Conservation (phyloP, 2,329 filamentous ascomycete species). For the Coniochaeta sp. region DNA sequence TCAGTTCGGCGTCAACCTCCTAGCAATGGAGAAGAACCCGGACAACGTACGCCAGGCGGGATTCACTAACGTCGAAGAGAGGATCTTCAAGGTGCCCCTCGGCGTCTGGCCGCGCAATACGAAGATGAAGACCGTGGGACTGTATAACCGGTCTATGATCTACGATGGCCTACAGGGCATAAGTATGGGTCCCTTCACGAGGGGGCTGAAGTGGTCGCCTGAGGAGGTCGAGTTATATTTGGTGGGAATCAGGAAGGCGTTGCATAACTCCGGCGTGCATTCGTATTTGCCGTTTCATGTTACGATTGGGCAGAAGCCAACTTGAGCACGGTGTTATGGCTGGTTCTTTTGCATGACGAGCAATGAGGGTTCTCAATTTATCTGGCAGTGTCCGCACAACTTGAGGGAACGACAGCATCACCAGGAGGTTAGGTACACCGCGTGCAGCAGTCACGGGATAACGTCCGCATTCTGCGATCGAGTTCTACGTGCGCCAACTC, state of each 20-base stretch:
- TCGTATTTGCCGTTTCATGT: constrained; percentile 6
- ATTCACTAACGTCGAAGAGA: constrained; percentile 10
- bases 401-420: too few species aligned
- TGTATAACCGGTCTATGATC: constrained; percentile 12
- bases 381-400: too few species aligned
- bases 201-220: constrained; percentile 12
- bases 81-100: constrained; percentile 16
- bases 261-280: constrained; percentile 13
- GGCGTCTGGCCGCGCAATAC: constrained; percentile 16
- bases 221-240: constrained; percentile 14
- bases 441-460: too few species aligned
- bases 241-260: constrained; percentile 19
- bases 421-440: too few species aligned
- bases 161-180: constrained; percentile 15
- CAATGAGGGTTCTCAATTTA: too few species aligned
- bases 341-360: too few species aligned
- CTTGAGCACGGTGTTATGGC: too few species aligned
- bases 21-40: constrained; percentile 15
- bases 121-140: constrained; percentile 14
- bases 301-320: neutral
- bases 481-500: too few species aligned
- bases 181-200: constrained; percentile 11
- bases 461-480: too few species aligned
- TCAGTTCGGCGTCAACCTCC: constrained; percentile 22
- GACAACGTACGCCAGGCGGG: constrained; percentile 18